Percentiles rank a stretch among this genome's conserved stretches.
Evolutionary conservation across 805 yeast genomes (phyloP).

Genomic region (Candida dajiaensis): DNA sequence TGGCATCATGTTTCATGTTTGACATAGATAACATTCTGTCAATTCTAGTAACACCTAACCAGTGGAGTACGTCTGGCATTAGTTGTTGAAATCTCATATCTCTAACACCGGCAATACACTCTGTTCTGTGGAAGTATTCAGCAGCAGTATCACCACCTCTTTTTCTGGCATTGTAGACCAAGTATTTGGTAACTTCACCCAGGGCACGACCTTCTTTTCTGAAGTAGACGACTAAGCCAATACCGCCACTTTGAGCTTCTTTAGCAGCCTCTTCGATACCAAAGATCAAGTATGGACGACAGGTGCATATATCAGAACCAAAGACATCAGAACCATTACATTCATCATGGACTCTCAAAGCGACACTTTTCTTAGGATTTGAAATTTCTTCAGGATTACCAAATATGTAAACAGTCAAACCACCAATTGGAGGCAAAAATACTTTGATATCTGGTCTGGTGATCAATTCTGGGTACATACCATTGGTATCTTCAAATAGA

Average conservation of each 20-base stretch:
- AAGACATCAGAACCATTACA: constrained; percentile 69
- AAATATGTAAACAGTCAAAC: constrained; percentile 58
- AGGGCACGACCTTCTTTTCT: constrained; percentile 67
- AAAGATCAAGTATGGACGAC: constrained; percentile 61
- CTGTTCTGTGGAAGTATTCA: constrained; percentile 63
- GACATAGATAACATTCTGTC: constrained; percentile 68
- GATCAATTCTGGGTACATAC: constrained; percentile 63
- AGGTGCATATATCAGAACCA: constrained; percentile 63
- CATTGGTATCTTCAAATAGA: constrained; percentile 63
- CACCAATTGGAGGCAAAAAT: constrained; percentile 67
- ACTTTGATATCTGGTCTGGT: constrained; percentile 64
- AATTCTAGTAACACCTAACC: constrained; percentile 57
- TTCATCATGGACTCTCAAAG: constrained; percentile 61
- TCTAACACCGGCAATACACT: constrained; percentile 66
- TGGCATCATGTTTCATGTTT: constrained; percentile 67
- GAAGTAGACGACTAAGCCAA: constrained; percentile 58
- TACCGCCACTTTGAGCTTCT: constrained; percentile 63
- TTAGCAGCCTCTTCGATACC: constrained; percentile 65
- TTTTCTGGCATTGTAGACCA: constrained; percentile 66
- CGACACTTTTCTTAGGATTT: constrained; percentile 44
- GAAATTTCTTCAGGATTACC: constrained; percentile 53
- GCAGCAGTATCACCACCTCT: constrained; percentile 65
- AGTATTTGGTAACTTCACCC: constrained; percentile 65
- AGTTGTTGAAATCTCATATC: constrained; percentile 68
- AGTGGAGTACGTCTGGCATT: constrained; percentile 66